Percentiles rank a stretch among this genome's conserved stretches.
These are phyloP conservation scores for Talaromyces sp. DNA, from an alignment of 2,329 filamentous ascomycete species.

Conservation along the genomic window DNA sequence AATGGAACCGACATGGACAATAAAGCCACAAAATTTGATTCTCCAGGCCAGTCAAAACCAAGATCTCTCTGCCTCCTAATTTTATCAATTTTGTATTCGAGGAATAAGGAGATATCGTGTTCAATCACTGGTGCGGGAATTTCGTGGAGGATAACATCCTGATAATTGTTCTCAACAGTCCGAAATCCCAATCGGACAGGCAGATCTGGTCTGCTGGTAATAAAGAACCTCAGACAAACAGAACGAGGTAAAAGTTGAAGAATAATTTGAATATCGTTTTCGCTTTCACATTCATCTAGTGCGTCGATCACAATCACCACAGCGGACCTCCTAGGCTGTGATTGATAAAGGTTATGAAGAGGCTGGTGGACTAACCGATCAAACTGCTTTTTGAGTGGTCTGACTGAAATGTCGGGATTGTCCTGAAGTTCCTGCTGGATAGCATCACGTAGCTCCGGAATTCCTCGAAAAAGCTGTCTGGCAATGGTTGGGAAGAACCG, in stretches of 20 bases:
- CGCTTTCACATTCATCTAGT: neutral
- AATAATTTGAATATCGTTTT: neutral
- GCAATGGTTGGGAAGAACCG: constrained; percentile 41
- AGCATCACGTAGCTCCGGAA: constrained; percentile 27
- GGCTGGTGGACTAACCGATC: constrained; percentile 27
- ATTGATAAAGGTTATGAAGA: constrained; percentile 13
- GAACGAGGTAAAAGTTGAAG: neutral
- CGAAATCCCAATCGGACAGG: neutral
- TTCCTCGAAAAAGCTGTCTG: constrained; percentile 27
- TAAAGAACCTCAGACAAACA: neutral
- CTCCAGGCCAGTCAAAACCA: neutral
- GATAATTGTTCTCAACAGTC: neutral
- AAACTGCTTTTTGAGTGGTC: constrained; percentile 28
- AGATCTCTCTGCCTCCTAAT: neutral
- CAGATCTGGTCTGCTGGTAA: constrained; percentile 8
- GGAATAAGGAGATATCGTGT: constrained; percentile 6
- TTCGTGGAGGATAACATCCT: constrained; percentile 6
- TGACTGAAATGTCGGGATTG: constrained; percentile 23
- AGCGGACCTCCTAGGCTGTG: neutral
- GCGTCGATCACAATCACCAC: constrained; percentile 6
- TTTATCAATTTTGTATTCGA: neutral
- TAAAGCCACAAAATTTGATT: neutral
- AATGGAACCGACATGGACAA: neutral
- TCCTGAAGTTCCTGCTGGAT: constrained; percentile 23
- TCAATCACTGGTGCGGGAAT: neutral